Evolutionary conservation across 805 yeast species (phyloP), one percentile per base, ranked within the genome.

Genomic region (Yarrowia porcina): DNA sequence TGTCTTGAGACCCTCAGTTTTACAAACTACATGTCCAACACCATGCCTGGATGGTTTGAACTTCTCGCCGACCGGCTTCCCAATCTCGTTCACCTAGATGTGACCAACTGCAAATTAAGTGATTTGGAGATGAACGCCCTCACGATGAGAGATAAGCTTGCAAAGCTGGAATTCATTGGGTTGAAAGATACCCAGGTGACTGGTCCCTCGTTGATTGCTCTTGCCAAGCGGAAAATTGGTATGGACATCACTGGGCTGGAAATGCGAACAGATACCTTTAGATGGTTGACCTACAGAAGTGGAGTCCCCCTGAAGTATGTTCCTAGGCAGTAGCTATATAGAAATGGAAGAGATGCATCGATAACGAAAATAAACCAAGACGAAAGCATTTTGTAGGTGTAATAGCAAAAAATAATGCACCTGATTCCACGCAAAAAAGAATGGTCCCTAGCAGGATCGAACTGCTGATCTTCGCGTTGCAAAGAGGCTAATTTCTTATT

Each of bases 401-500:
- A n/a, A n/a, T n/a, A n/a, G n/a, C n/a, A n/a, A n/a, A n/a, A n/a
- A n/a, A n/a, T n/a, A n/a, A n/a, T n/a, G n/a, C n/a, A n/a, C n/a
- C n/a, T n/a, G n/a, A n/a, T n/a, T n/a, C n/a, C n/a, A n/a, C n/a
- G n/a, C n/a, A 20, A 33, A 21, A 54, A 54, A 12, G 13, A 32
- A 56, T 70, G 72, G 72, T 70, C 72, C 69, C 72, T 69, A 70
- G 71, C 72, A 70, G 72, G 72, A 70, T 76, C 79, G 79, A 76
- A 76, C 79, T 74, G 80, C 79, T 76, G 80, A 76, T 76, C 80
- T 77, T 75, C 76, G 79, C 79, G 79, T 76, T 28, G 49, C 49
- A 56, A 41, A 56, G 49, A 38, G 44, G 47, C 61, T 56, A 39
- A 45, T 30, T 27, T 52, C 45, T 36, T 52, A 52, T 52, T 52